Conservation (phyloP, 495 filamentous ascomycete species). For the Lasiosphaeria ovina region DNA sequence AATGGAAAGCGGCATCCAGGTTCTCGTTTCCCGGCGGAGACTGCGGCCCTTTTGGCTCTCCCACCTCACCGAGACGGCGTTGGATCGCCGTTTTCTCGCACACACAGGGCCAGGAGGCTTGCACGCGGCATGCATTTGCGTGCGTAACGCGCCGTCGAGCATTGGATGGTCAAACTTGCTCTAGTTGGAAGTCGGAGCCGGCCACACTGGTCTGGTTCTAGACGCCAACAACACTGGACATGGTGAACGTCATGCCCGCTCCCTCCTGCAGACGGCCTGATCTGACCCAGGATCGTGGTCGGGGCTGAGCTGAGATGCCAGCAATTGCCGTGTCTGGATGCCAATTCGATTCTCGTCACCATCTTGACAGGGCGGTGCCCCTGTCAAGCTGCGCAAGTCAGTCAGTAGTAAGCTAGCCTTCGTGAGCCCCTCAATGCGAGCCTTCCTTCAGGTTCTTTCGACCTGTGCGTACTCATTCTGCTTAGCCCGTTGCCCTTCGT, state of each 20-base stretch:
- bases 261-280: conserved; percentile 8
- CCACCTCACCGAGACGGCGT: no score
- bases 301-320: conserved; percentile 15
- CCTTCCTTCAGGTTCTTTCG: conserved; percentile 5
- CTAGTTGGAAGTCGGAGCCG: background rate
- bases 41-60: no score
- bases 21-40: no score
- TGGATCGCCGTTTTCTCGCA: no score
- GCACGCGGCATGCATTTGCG: no score
- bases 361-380: conserved; percentile 1
- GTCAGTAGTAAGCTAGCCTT: conserved; percentile 1
- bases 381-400: conserved; percentile 5
- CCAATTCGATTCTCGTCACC: background rate
- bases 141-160: no score
- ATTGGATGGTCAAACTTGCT: no score
- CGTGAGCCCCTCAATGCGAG: conserved; percentile 7
- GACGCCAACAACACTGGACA: background rate
- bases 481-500: background rate
- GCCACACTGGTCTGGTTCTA: conserved; percentile 8
- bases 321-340: background rate
- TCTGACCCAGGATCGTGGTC: conserved; percentile 26
- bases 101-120: no score
- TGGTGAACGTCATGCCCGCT: background rate
- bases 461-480: background rate
- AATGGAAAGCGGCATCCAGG: no score